Conservation (phyloP, 163 green algal genomes). For the Coccomyxa subellipsoidea region DNA sequence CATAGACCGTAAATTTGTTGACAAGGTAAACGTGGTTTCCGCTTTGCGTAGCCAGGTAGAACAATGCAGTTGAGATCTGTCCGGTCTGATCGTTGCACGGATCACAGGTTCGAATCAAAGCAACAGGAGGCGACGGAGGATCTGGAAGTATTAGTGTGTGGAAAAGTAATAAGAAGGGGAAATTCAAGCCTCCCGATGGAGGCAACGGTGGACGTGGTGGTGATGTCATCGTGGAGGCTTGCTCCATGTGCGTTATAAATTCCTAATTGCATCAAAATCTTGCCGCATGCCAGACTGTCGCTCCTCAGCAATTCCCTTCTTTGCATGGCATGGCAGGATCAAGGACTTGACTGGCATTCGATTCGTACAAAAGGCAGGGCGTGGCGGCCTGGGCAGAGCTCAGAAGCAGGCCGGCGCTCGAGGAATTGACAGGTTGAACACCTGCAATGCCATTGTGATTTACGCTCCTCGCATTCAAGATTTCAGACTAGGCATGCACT, state of each 20-base stretch:
- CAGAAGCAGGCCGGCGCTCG: slow-evolving; percentile 36
- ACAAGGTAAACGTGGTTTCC: not conserved
- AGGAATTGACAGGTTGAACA: slow-evolving; percentile 27
- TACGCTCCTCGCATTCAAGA: no score
- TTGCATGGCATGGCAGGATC: slow-evolving; percentile 28
- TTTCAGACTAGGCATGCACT: no score
- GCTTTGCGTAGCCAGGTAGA: no score
- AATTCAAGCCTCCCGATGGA: slow-evolving; percentile 33
- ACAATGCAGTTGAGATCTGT: no score
- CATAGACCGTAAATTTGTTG: not conserved
- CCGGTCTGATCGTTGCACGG: no score
- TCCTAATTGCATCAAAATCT: no score
- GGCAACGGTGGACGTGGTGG: slow-evolving; percentile 48
- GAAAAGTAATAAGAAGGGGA: slow-evolving; percentile 30
- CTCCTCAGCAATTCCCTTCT: not conserved
- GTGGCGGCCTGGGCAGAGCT: slow-evolving; percentile 27
- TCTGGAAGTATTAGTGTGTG: slow-evolving; percentile 44
- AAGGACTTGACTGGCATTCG: slow-evolving; percentile 38
- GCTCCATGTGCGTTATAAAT: slow-evolving; percentile 21
- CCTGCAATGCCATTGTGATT: no score
- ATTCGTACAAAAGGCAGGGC: slow-evolving; percentile 32
- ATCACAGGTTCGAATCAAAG: slow-evolving; percentile 3
- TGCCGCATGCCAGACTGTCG: no score
- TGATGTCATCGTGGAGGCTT: slow-evolving; percentile 37
- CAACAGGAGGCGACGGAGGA: slow-evolving; percentile 29